These are phyloP conservation scores for Pseudognaphalium luteoalbum DNA, from an alignment of 129 eudicot species.

Conservation along the genomic window DNA sequence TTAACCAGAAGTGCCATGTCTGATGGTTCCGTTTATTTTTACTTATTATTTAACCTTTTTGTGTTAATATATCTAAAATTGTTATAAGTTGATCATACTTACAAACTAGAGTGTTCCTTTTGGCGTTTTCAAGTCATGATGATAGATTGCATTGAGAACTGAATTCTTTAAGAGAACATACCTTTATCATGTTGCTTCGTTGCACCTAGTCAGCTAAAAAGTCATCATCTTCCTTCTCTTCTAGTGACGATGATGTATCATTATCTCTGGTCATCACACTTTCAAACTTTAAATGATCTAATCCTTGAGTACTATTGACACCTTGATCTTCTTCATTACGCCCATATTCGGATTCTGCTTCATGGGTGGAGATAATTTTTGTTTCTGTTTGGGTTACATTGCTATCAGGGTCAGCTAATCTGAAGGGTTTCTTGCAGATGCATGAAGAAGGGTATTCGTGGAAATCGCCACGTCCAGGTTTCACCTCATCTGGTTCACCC, in stretches of 20 bases:
- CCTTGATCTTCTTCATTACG: constrained; percentile 21
- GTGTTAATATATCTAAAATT: not conserved
- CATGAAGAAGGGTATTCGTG: constrained; percentile 86
- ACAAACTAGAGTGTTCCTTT: constrained; percentile 12
- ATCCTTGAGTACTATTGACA: constrained; percentile 16
- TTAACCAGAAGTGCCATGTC: not conserved
- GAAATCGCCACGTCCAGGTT: constrained; percentile 77
- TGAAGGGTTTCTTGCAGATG: constrained; percentile 66
- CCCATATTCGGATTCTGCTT: constrained; percentile 26
- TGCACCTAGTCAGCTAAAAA: constrained; percentile 48
- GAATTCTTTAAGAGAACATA: not conserved
- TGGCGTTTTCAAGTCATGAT: not conserved
- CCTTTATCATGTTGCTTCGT: constrained; percentile 24
- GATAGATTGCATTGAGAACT: not conserved
- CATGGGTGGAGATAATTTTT: constrained; percentile 19
- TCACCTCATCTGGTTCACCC: constrained; percentile 97
- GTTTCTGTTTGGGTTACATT: constrained; percentile 2
- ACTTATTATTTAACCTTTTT: no score
- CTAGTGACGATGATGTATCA: constrained; percentile 32
- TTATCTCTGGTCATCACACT: constrained; percentile 11
- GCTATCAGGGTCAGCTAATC: constrained; percentile 11
- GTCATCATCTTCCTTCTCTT: constrained; percentile 46
- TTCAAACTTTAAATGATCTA: constrained; percentile 6
- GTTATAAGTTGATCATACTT: constrained; percentile 5
- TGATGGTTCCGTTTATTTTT: no score